These are phyloP conservation scores for Aspergillus sp. DNA, from an alignment of 2,329 filamentous ascomycete species.

Conservation along the genomic window DNA sequence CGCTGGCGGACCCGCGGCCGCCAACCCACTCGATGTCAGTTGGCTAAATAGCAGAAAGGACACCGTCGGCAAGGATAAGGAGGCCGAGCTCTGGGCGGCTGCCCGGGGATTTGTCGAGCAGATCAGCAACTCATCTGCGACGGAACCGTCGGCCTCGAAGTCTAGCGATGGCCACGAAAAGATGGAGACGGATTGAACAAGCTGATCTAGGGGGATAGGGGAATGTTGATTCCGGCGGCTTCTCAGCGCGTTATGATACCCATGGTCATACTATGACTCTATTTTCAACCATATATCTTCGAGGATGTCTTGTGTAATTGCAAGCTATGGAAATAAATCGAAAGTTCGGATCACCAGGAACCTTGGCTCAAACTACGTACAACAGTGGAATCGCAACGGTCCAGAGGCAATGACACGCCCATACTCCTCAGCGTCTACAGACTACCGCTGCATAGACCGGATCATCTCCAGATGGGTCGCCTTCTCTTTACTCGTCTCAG, in stretches of 20 bases:
- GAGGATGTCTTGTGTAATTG: too few species aligned
- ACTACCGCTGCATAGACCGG: slow-evolving; percentile 51
- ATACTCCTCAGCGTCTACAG: not conserved
- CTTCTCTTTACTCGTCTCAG: slow-evolving; percentile 78
- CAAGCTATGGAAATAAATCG: slow-evolving; percentile 1
- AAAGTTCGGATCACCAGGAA: slow-evolving; percentile 14
- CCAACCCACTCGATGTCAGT: slow-evolving; percentile 73
- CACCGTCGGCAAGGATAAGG: slow-evolving; percentile 78
- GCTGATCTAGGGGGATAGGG: not conserved
- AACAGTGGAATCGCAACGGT: slow-evolving; percentile 4
- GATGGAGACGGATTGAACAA: slow-evolving; percentile 41
- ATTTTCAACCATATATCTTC: not conserved
- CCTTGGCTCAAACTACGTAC: slow-evolving; percentile 17
- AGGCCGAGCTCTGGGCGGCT: slow-evolving; percentile 72
- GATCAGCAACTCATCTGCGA: slow-evolving; percentile 21
- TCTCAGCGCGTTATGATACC: slow-evolving; percentile 19
- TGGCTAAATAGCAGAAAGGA: slow-evolving; percentile 86
- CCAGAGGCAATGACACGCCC: not conserved
- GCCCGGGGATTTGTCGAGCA: slow-evolving; percentile 56
- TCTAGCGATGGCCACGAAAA: slow-evolving; percentile 23
- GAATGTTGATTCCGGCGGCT: not conserved
- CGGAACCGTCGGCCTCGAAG: slow-evolving; percentile 9
- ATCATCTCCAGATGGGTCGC: slow-evolving; percentile 90
- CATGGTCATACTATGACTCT: slow-evolving; percentile 4
- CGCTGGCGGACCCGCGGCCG: slow-evolving; percentile 26